Conservation (phyloP, 1,284 basidiomycete genomes). For the Marasmius fiardii region DNA sequence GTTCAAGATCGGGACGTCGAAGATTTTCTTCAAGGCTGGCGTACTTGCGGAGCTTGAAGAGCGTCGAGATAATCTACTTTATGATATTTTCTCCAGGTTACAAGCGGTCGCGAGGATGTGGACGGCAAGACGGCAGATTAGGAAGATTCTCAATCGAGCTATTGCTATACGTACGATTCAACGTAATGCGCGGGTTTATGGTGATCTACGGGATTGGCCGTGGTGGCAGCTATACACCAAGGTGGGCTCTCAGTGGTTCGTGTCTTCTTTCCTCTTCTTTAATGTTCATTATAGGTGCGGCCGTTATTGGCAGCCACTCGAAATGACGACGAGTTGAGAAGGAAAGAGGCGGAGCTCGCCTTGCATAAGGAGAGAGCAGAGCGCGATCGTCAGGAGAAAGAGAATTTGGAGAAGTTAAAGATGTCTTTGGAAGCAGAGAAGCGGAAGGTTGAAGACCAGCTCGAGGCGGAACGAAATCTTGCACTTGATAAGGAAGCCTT, state of each 20-base stretch:
- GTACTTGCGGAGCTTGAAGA: constrained; percentile 98
- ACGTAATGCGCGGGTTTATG: constrained; percentile 90
- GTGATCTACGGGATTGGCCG: constrained; percentile 90
- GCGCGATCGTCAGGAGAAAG: constrained; percentile 78
- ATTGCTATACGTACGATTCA: constrained; percentile 92
- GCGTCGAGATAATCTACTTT: constrained; percentile 82
- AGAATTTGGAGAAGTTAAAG: constrained; percentile 75
- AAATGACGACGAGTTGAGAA: constrained; percentile 88
- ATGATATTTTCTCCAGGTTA: constrained; percentile 86
- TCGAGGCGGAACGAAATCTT: constrained; percentile 81
- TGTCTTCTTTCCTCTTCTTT: constrained; percentile 3
- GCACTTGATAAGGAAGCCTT: constrained; percentile 83
- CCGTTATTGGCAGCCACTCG: constrained; percentile 92
- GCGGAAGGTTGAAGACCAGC: constrained; percentile 73
- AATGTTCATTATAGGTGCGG: constrained; percentile 56
- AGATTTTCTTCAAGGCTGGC: constrained; percentile 99
- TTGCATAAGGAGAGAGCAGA: constrained; percentile 84
- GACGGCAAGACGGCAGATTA: constrained; percentile 87
- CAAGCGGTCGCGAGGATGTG: constrained; percentile 87
- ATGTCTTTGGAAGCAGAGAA: constrained; percentile 82
- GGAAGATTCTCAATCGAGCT: constrained; percentile 93
- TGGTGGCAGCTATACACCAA: constrained; percentile 99
- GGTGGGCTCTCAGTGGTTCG: constrained; percentile 30
- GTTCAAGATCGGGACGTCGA: constrained; percentile 94
- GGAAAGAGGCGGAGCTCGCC: constrained; percentile 85